These are phyloP conservation scores for Tetrahymena thermophila DNA, from an alignment of 73 alveolate genomes.

Conservation along the genomic window DNA sequence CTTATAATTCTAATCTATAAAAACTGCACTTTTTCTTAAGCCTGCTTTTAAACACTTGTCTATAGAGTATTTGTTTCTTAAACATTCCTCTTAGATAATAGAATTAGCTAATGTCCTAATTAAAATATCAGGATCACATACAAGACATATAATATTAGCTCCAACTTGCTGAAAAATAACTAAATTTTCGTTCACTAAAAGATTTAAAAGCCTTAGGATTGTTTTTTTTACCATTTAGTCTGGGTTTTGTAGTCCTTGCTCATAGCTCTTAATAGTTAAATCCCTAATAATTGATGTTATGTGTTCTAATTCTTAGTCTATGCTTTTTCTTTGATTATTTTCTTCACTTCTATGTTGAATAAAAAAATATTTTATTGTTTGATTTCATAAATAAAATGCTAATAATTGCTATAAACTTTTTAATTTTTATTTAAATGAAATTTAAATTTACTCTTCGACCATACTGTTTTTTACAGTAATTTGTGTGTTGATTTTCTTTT, in stretches of 20 bases:
- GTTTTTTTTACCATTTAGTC: not conserved
- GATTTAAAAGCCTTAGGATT: not conserved
- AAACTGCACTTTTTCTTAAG: not conserved
- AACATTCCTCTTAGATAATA: not conserved
- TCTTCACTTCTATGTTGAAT: not conserved
- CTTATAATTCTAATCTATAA: not conserved
- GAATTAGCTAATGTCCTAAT: not conserved
- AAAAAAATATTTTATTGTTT: not conserved
- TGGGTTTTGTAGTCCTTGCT: not conserved
- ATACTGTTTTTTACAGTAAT: not conserved
- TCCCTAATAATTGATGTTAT: not conserved
- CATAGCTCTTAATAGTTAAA: not conserved
- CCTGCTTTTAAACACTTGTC: not conserved
- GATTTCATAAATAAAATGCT: not conserved
- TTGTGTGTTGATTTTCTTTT: not conserved
- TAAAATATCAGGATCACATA: not conserved
- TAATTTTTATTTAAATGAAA: not conserved
- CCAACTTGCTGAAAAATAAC: not conserved
- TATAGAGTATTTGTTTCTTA: not conserved
- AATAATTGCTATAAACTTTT: too few species aligned
- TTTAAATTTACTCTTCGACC: not conserved
- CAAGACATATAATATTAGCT: not conserved
- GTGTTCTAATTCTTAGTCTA: not conserved
- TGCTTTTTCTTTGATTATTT: not conserved
- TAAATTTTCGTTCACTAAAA: not conserved